phyloP scores from a whole-genome alignment of 768 basidiomycete species.

The Mycena filopes region DNA sequence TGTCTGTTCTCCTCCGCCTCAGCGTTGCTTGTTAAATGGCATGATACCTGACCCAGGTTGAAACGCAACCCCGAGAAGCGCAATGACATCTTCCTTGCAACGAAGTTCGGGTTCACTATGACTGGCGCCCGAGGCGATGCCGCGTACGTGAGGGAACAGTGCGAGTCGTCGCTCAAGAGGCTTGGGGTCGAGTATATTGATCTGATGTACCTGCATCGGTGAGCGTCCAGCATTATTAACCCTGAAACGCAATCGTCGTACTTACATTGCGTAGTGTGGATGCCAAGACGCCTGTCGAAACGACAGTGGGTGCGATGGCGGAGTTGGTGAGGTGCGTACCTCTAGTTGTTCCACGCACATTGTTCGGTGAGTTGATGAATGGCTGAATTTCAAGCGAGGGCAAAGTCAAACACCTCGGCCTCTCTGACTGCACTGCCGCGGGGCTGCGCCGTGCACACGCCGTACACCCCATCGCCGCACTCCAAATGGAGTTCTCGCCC shows the following conservation, averaged over 20 bases:
- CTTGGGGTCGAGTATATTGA: constrained; percentile 38
- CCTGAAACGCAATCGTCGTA: too few species aligned
- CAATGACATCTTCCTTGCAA: constrained; percentile 57
- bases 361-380: neutral
- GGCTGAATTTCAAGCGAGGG: constrained; percentile 40
- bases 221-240: neutral
- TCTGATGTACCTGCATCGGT: constrained; percentile 43
- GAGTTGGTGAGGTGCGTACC: neutral
- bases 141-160: neutral
- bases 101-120: constrained; percentile 53
- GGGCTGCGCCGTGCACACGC: constrained; percentile 48
- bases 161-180: neutral
- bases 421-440: constrained; percentile 45
- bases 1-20: neutral
- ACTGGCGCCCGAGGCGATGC: constrained; percentile 15
- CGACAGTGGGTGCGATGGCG: neutral
- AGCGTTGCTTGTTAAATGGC: constrained; percentile 37
- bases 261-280: neutral
- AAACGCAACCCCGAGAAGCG: constrained; percentile 47
- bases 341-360: neutral
- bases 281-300: neutral
- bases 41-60: constrained; percentile 38
- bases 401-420: constrained; percentile 47
- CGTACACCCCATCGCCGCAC: constrained; percentile 44
- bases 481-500: constrained; percentile 51